A percentile compares a stretch with the other conserved stretches of the same genome.
Evolutionary conservation across 257 asterid species (phyloP).

Genomic region (Nicotiana sylvestris): DNA sequence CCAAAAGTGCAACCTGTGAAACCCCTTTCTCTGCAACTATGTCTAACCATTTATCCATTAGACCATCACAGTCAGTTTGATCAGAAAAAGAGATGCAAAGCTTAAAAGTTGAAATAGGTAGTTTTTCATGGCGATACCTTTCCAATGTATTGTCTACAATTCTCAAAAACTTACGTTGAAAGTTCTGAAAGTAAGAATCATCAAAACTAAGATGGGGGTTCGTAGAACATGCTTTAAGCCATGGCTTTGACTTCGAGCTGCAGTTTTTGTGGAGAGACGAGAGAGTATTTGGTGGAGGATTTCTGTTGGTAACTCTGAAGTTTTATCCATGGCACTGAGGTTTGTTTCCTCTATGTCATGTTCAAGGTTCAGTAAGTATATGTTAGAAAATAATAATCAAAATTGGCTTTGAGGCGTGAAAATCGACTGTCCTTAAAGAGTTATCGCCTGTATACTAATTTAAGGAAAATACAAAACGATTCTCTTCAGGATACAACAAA

Average conservation of each 20-base stretch:
- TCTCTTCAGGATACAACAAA: too few relatives aligned
- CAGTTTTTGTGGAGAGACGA: too few relatives aligned
- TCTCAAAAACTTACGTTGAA: background rate
- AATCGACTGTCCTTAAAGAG: too few relatives aligned
- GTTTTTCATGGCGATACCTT: background rate
- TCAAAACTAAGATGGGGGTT: too few relatives aligned
- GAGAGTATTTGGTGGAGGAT: too few relatives aligned
- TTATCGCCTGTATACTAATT: too few relatives aligned
- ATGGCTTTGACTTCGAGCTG: background rate
- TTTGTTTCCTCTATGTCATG: background rate
- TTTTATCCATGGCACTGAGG: background rate
- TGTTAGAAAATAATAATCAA: too few relatives aligned
- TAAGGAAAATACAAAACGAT: too few relatives aligned
- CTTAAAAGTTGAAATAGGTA: background rate
- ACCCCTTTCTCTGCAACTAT: background rate
- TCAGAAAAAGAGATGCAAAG: background rate
- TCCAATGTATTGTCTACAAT: background rate
- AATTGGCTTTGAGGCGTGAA: too few relatives aligned
- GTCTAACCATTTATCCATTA: background rate
- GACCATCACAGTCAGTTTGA: background rate
- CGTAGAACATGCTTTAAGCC: background rate
- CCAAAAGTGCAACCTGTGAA: background rate
- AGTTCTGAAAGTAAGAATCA: background rate
- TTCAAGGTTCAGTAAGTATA: background rate
- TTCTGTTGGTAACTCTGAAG: too few relatives aligned